Base-by-base conservation (phyloP, 139 green algal genomes). In the Nannochloris sp. region DNA sequence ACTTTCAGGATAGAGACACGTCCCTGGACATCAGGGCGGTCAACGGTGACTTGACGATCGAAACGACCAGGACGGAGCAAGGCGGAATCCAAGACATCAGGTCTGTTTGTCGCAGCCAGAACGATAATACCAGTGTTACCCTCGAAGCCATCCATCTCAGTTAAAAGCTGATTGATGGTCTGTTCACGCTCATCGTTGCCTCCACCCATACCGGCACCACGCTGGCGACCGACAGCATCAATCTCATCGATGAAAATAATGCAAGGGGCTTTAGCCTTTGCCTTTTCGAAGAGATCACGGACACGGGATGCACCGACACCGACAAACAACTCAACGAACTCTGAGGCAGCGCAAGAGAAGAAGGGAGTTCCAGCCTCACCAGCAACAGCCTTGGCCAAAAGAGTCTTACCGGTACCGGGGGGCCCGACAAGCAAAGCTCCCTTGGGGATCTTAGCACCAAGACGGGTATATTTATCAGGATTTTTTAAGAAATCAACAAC, bases 161-260 rank as follows among this genome's bases (percentile, higher is more conserved):
- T 92, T 51, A 95, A 77, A 64, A 95, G 83, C 88, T 97, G 92
- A 84, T 98, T 98, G 60, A 99, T 93, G 47, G 94, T 99, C 84
- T 99, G 94, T 83, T 99, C 94, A 30, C 94, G 87, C 85, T 99
- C 94, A 61, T 99, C 94, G 66, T 99, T 99, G 70, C 91, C 93
- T 33, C 94, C 94, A 54, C 94, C 94, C 78, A 99, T 96, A 69
- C 94, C 94, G 31, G 94, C 92, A 36, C 94, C 94, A 57, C 94
- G 88, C 60, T 93, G 87, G 44, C 94, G 82, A 31, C 94, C 94
- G 4, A 99, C 94, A 7, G 94, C 94, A 68, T 99, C 94, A 69
- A 99, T 99, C 83, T 99, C 94, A 82, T 99, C 94, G 34, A 99
- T 95, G 82, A 99, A 99, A 57, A 99, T 81, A 74, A 99, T 96